A percentile compares a stretch with the other conserved stretches of the same genome.
Evolutionary conservation across 257 asterid genomes (phyloP).

Genomic region (Anisodus tanguticus): DNA sequence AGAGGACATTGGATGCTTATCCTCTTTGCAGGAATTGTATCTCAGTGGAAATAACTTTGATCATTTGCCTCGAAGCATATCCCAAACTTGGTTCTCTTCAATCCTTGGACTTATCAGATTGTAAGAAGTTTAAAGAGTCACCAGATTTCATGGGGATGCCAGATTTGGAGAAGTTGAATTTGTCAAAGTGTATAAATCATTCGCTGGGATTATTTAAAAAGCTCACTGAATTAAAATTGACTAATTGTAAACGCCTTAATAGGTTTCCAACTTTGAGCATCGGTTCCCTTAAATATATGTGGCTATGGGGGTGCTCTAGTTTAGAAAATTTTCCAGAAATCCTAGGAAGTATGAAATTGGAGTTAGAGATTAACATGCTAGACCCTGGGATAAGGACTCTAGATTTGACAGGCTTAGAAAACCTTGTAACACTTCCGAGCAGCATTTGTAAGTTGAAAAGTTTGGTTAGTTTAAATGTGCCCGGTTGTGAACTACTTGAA

Average conservation of each 20-base stretch:
- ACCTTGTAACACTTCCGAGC: too few species aligned
- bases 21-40: background rate
- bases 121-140: background rate
- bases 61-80: background rate
- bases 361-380: background rate
- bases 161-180: background rate
- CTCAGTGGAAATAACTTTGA: background rate
- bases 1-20: background rate
- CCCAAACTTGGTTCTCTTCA: background rate
- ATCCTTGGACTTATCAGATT: background rate
- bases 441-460: too few species aligned
- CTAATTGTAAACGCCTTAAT: background rate
- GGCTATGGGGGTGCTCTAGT: background rate
- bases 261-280: background rate
- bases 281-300: background rate
- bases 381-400: background rate
- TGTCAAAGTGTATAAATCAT: background rate
- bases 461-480: too few species aligned
- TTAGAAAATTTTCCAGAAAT: background rate
- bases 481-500: too few species aligned
- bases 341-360: conserved; percentile 14
- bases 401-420: too few species aligned
- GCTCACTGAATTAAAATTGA: background rate
- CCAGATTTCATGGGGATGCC: conserved; percentile 1
- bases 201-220: background rate